Conservation (phyloP, 352 stramenopile species). For the Phytophthora cajani region DNA sequence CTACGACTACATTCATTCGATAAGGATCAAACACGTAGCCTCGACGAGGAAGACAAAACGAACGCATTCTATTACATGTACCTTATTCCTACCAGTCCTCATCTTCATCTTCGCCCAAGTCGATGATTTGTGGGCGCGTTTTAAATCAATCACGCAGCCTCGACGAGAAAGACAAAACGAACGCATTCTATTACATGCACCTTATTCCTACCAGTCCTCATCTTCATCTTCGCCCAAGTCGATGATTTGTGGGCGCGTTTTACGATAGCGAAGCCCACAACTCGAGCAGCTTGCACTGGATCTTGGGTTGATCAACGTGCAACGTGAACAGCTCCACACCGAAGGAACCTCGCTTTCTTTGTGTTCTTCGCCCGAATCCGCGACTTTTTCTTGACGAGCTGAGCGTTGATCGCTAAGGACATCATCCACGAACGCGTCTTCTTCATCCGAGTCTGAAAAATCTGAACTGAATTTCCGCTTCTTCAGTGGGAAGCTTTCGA, state of each 20-base stretch:
- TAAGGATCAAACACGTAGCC: not conserved
- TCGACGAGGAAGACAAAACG: not conserved
- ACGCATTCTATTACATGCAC: constrained; percentile 14
- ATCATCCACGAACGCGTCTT: constrained; percentile 38
- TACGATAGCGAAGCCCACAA: constrained; percentile 75
- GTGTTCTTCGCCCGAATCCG: constrained; percentile 48
- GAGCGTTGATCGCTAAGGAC: constrained; percentile 21
- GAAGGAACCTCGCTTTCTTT: constrained; percentile 41
- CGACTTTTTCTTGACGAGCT: constrained; percentile 3
- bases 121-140: constrained; percentile 62
- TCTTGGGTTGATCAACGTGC: constrained; percentile 76
- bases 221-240: constrained; percentile 60
- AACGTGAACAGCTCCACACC: constrained; percentile 78
- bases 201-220: constrained; percentile 35
- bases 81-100: constrained; percentile 35
- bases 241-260: constrained; percentile 62
- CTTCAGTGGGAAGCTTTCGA: constrained; percentile 20
- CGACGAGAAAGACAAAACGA: not conserved
- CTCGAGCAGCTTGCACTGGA: constrained; percentile 64
- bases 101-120: constrained; percentile 58
- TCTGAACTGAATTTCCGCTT: constrained; percentile 23
- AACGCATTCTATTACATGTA: constrained; percentile 16
- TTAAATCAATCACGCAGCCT: constrained; percentile 8
- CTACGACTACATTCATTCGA: not conserved
- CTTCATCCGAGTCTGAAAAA: constrained; percentile 31